Evolutionary conservation across 2,329 filamentous ascomycete genomes (phyloP), one percentile per base, ranked within the genome.

Genomic region (Arthrobotrys megalospora): DNA sequence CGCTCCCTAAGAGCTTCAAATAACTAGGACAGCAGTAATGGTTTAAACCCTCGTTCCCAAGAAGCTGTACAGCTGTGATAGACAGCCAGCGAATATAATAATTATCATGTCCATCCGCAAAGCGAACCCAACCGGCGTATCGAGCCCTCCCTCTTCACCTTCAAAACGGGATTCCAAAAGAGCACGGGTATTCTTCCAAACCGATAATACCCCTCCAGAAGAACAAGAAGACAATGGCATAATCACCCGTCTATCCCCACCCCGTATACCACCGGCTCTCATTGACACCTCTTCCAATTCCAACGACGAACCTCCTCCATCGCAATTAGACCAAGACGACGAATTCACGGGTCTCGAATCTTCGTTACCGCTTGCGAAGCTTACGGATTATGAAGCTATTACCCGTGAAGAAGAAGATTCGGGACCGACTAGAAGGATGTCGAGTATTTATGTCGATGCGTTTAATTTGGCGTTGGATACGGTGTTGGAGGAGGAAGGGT

Each of bases 381-480:
- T 73, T 8, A 72, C 68, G 5, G 76, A 79, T 34, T 34, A 67
- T 36, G 68, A 79, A 28, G 68, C 63, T 2, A 66, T 73, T 14
- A 21, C 52, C 19, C 52, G 45, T 41, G 68, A 79, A 11, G 76
- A 79, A 11, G 76, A 79, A 32, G 16, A 52, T 19, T 55, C 53
- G 11, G 76, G 63, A n/a, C 68, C 63, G n/a, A n/a, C n/a, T n/a
- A 64, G 68, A 28, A 28, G 5, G 7, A 63, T 16, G 47, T 79
- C 76, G 21, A 72, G 68, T 36, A 68, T 99, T 69, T 99, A 99
- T 82, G 93, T 97, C 16, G 96, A 99, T 85, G 96, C 96, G 0
- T 99, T 99, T 86, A 97, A 97, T 82, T 87, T 98, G 12, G 93
- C 95, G 1, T 86, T 99, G 60, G 91, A 95, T 76, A 97, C 93